Base-by-base conservation (phyloP, 1,139 yeast species). In the Saccharomyces hybrid region DNA sequence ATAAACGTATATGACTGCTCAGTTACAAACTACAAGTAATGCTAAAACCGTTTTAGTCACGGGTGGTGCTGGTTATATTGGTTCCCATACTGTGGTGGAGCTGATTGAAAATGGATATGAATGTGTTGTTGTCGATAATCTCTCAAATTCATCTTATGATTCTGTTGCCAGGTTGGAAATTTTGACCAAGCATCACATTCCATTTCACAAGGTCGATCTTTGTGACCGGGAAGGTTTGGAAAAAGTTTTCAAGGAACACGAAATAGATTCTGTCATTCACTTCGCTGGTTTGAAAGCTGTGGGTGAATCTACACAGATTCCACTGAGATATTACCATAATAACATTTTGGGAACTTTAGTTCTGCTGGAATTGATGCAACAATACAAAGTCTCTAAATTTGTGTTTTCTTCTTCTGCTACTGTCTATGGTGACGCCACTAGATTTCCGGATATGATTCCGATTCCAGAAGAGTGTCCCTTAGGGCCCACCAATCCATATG, bases 281-380 rank as follows among this genome's bases (percentile, higher is more conserved):
- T 86, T 87, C 72, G 95, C 95, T n/a, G 93, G 91, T 26, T 78
- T 87, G 66, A 87, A 87, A 70, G 93, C 95, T 2, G 95, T 87
- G 38, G 93, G 90, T 42, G 95, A 87, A 70, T 83, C 89, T n/a
- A 78, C 87, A 32, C 67, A 79, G 63, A 79, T 83, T 54, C 95
- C 95, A 13, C 75, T 86, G 56, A 75, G 71, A 49, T 87, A 87
- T 71, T 86, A 84, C 68, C 82, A 81, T 54, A 84, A 84, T 67
- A 87, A 87, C 64, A 81, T 87, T 41, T 69, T 73, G 31, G 93
- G 95, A 31, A 82, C 93, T 28, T 70, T 85, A 59, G 78, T 74
- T 55, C 74, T 88, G 59, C 68, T 87, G 59, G 75, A 78, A 57
- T 81, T 78, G 13, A 79, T 84, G 81, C 70, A 74, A 49, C 69